A percentile compares a stretch with the other conserved stretches of the same genome.
These are phyloP conservation scores for Adansonia rubrostipa DNA, from an alignment of 441 rosid species.

Conservation along the genomic window DNA sequence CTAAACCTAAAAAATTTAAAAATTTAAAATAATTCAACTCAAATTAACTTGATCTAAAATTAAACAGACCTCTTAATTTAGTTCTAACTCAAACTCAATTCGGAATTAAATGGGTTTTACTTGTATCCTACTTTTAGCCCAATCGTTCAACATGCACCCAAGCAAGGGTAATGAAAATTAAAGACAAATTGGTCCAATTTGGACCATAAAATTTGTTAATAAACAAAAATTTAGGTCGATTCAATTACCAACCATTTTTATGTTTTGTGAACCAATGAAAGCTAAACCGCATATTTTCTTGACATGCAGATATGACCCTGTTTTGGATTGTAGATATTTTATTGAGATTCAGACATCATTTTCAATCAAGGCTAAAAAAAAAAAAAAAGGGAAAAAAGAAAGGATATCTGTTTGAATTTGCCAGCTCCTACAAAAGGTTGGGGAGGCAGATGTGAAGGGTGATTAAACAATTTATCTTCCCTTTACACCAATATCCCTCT, in stretches of 20 bases:
- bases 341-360: not conserved
- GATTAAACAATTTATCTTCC: not conserved
- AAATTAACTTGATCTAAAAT: no score
- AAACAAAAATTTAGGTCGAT: slow-evolving; percentile 5
- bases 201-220: not conserved
- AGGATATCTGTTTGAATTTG: not conserved
- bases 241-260: slow-evolving; percentile 4
- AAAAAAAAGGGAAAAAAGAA: not conserved
- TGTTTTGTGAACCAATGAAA: not conserved
- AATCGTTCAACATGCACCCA: no score
- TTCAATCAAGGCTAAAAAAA: not conserved
- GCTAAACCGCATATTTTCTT: slow-evolving; percentile 1
- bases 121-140: no score
- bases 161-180: not conserved
- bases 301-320: no score
- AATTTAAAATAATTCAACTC: no score
- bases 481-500: not conserved
- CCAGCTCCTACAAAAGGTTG: not conserved
- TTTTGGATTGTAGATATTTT: no score
- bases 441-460: not conserved
- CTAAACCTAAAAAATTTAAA: no score
- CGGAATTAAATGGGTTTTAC: no score
- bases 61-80: no score
- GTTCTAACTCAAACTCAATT: no score
- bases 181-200: not conserved